Evolutionary conservation across 371 early-diverging fungal species (phyloP).

Genomic region (Mucor mucedo): DNA sequence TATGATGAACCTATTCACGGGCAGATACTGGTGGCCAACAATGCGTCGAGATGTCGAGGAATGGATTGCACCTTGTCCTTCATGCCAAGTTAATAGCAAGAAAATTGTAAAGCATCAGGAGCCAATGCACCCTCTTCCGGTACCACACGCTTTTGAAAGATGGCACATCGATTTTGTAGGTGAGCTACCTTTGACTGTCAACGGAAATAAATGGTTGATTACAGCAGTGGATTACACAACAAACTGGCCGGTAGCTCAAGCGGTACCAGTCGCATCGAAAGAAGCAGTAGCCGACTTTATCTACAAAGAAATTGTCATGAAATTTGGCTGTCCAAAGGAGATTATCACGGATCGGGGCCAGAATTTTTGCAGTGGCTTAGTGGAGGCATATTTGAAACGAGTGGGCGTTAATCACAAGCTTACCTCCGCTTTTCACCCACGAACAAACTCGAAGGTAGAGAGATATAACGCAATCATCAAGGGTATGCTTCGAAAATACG

Average conservation of each 20-base stretch:
- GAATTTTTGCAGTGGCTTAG: slow-evolving; percentile 34
- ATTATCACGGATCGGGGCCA: slow-evolving; percentile 46
- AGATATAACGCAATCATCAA: no score
- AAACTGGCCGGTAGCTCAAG: slow-evolving; percentile 43
- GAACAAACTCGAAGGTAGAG: no score
- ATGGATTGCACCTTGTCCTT: slow-evolving; percentile 19
- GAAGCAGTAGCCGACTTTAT: slow-evolving; percentile 41
- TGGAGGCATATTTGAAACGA: slow-evolving; percentile 3
- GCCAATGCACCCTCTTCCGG: slow-evolving; percentile 15
- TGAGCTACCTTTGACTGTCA: slow-evolving; percentile 11
- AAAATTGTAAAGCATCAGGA: not conserved
- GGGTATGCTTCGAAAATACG: no score
- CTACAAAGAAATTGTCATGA: slow-evolving; percentile 31
- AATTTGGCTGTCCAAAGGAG: slow-evolving; percentile 37
- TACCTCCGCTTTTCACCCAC: no score
- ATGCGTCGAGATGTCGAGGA: slow-evolving; percentile 8
- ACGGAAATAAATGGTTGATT: not conserved
- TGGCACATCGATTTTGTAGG: slow-evolving; percentile 35
- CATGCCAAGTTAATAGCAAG: slow-evolving; percentile 23
- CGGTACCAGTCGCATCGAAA: slow-evolving; percentile 33
- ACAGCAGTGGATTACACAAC: slow-evolving; percentile 43
- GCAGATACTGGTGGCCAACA: slow-evolving; percentile 30
- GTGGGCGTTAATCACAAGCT: not conserved
- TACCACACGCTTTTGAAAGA: slow-evolving; percentile 15
- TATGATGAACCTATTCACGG: slow-evolving; percentile 3